Conservation (phyloP, 1,284 basidiomycete genomes). For the Athelia sp. region DNA sequence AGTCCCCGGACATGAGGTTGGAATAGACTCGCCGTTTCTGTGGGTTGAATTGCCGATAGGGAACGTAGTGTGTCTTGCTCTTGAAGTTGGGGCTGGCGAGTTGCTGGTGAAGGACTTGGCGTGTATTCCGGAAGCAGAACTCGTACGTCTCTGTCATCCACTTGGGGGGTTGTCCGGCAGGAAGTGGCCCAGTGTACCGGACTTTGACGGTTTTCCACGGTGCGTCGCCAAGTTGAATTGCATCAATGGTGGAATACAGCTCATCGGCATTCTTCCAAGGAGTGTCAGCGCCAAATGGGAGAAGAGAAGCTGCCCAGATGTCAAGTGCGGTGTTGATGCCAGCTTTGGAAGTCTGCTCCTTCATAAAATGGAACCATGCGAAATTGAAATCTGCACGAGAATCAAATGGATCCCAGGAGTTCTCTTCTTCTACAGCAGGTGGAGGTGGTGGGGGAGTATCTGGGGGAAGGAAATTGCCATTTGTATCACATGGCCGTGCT, state of each 20-base stretch:
- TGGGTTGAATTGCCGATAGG: conserved; percentile 16
- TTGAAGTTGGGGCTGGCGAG: conserved; percentile 15
- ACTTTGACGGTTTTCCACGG: conserved; percentile 11
- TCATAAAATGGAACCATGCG: conserved; percentile 10
- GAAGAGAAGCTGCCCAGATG: conserved; percentile 10
- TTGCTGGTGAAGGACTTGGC: conserved; percentile 12
- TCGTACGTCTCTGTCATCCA: conserved; percentile 20
- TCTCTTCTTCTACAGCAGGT: not conserved
- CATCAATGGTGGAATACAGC: conserved; percentile 16
- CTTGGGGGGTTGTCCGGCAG: conserved; percentile 7
- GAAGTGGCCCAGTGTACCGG: conserved; percentile 10
- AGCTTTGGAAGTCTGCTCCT: conserved; percentile 8
- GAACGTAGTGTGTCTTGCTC: conserved; percentile 9
- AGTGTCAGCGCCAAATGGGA: conserved; percentile 4
- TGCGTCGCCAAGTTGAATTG: conserved; percentile 10
- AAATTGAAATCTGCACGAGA: conserved; percentile 14
- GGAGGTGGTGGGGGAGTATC: conserved; percentile 4
- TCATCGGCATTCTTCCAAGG: conserved; percentile 11
- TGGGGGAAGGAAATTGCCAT: not conserved
- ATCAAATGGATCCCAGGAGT: conserved; percentile 10
- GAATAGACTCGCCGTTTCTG: conserved; percentile 12
- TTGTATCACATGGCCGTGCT: not conserved
- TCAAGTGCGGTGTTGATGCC: conserved; percentile 9
- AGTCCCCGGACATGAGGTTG: conserved; percentile 24
- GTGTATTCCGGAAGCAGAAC: conserved; percentile 13